A percentile compares a stretch with the other conserved stretches of the same genome.
Conservation (phyloP, 352 stramenopile species). For the Phytophthora cryptogea region DNA sequence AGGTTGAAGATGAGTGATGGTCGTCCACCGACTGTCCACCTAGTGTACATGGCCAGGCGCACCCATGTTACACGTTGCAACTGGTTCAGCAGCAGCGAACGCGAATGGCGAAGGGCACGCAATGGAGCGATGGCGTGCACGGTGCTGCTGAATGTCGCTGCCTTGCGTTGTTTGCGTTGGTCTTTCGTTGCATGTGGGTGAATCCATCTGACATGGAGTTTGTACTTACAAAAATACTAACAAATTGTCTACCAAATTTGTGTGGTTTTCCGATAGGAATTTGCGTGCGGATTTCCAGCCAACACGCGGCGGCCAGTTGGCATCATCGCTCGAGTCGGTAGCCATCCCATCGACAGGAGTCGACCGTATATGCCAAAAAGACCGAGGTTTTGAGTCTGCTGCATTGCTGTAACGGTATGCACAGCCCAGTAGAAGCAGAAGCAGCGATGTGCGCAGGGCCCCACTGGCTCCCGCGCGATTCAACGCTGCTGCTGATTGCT, state of each 20-base stretch:
- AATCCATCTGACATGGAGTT: too few relatives aligned
- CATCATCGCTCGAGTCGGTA: not conserved
- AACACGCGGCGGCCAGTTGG: not conserved
- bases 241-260: not conserved
- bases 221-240: too few relatives aligned
- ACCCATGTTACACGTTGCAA: not conserved
- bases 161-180: too few relatives aligned
- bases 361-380: not conserved
- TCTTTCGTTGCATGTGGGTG: too few relatives aligned
- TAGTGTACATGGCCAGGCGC: slow-evolving; percentile 1
- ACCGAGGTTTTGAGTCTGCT: not conserved
- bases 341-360: not conserved
- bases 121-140: too few relatives aligned
- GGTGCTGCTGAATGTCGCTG: too few relatives aligned
- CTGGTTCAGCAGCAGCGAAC: too few relatives aligned
- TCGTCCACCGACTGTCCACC: slow-evolving; percentile 15
- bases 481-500: not conserved
- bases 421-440: not conserved
- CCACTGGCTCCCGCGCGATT: not conserved
- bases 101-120: too few relatives aligned
- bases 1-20: slow-evolving; percentile 26
- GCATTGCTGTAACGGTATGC: not conserved
- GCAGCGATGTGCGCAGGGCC: not conserved
- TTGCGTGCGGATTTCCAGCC: too few relatives aligned
- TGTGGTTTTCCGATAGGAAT: not conserved